Evolutionary conservation across 202 grass and related monocot species (phyloP).

Genomic region (Panicum virgatum): DNA sequence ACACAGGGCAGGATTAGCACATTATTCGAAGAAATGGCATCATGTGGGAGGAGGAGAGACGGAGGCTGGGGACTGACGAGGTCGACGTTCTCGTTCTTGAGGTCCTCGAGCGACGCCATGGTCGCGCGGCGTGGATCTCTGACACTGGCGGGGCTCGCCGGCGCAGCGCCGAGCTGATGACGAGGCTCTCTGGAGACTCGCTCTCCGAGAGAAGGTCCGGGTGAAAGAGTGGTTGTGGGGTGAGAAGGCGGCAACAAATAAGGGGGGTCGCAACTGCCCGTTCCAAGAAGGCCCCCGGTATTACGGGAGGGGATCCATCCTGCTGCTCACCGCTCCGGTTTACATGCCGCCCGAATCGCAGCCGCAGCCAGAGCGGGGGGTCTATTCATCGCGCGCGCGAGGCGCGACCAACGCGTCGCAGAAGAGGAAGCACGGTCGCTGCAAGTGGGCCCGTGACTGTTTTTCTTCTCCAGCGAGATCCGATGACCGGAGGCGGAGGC

Average conservation of each 20-base stretch:
- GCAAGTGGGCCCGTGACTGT: no score
- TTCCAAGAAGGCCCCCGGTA: not conserved
- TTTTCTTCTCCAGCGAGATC: no score
- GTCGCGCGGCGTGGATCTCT: not conserved
- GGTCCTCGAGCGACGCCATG: constrained; percentile 58
- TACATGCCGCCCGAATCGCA: not conserved
- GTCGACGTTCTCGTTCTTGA: constrained; percentile 70
- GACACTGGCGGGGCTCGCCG: not conserved
- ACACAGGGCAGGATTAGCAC: not conserved
- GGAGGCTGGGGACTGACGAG: constrained; percentile 41
- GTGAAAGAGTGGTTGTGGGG: constrained; percentile 26
- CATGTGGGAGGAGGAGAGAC: not conserved
- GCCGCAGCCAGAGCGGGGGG: no score
- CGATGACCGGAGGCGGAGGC: no score
- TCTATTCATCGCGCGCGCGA: no score
- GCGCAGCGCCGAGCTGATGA: not conserved
- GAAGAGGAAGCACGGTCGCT: no score
- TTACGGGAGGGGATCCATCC: constrained; percentile 3
- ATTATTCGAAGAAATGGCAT: not conserved
- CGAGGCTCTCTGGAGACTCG: constrained; percentile 6
- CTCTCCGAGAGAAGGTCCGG: not conserved
- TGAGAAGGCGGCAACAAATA: constrained; percentile 32
- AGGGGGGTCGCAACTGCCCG: constrained; percentile 20
- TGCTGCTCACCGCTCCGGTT: not conserved
- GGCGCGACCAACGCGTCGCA: no score